phyloP scores from a whole-genome alignment of 306 rosid genomes.

The Echinosophora koreensis region DNA sequence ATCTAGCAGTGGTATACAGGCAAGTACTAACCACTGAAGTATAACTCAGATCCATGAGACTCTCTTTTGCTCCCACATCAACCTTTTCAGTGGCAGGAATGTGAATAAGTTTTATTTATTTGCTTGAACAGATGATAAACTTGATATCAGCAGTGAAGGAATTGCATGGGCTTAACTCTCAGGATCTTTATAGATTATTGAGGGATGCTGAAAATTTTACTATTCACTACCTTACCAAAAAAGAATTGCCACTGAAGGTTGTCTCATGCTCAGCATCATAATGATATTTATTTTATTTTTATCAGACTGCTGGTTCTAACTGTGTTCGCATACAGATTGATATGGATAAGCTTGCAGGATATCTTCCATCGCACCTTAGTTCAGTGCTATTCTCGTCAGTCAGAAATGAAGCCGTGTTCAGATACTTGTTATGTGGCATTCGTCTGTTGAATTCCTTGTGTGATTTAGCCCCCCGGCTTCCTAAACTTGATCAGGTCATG shows the following conservation, averaged over 20 bases:
- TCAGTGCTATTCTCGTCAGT: slow-evolving; percentile 64
- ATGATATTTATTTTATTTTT: slow-evolving; percentile 41
- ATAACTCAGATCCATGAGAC: slow-evolving; percentile 30
- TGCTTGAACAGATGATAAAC: slow-evolving; percentile 68
- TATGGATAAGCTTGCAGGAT: slow-evolving; percentile 79
- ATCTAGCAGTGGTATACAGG: slow-evolving; percentile 64
- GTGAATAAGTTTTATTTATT: slow-evolving; percentile 46
- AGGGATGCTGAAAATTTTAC: slow-evolving; percentile 79
- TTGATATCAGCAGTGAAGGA: slow-evolving; percentile 74
- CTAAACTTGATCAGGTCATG: slow-evolving; percentile 80
- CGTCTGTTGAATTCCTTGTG: slow-evolving; percentile 90
- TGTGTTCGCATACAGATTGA: slow-evolving; percentile 73
- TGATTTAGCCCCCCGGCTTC: slow-evolving; percentile 82
- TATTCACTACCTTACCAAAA: slow-evolving; percentile 63
- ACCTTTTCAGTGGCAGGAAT: slow-evolving; percentile 31
- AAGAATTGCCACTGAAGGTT: slow-evolving; percentile 69
- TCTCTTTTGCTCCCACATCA: slow-evolving; percentile 30
- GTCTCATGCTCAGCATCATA: slow-evolving; percentile 37
- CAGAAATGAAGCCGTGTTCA: slow-evolving; percentile 67
- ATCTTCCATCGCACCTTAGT: slow-evolving; percentile 86
- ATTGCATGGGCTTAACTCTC: slow-evolving; percentile 70
- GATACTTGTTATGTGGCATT: slow-evolving; percentile 74
- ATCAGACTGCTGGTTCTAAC: slow-evolving; percentile 38
- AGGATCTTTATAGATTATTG: slow-evolving; percentile 73
- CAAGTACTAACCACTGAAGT: slow-evolving; percentile 51